A percentile compares a stretch with the other conserved stretches of the same genome.
phyloP scores from a whole-genome alignment of 768 basidiomycete species.

The Suillus bovinus region DNA sequence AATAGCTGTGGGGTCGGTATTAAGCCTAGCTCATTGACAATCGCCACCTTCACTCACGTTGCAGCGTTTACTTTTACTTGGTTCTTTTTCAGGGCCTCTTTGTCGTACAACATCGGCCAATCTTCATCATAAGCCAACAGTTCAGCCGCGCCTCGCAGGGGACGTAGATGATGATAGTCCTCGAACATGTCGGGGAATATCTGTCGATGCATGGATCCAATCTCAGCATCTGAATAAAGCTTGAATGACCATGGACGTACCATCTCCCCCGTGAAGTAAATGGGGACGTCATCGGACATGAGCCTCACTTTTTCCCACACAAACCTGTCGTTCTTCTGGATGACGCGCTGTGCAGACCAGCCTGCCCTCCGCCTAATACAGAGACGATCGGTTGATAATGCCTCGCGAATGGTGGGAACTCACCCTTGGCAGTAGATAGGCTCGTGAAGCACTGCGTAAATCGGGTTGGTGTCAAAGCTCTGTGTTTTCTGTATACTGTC shows the following conservation, averaged over 20 bases:
- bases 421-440: constrained; percentile 52
- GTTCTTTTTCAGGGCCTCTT: constrained; percentile 46
- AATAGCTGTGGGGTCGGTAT: constrained; percentile 25
- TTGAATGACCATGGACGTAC: constrained; percentile 23
- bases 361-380: constrained; percentile 38
- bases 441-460: constrained; percentile 54
- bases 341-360: constrained; percentile 47
- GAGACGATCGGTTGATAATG: not conserved
- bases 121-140: constrained; percentile 43
- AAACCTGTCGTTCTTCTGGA: constrained; percentile 40
- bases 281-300: constrained; percentile 34
- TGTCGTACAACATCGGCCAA: constrained; percentile 48
- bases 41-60: constrained; percentile 37
- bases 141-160: constrained; percentile 49
- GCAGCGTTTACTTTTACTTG: constrained; percentile 51
- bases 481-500: constrained; percentile 39
- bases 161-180: constrained; percentile 47
- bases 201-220: constrained; percentile 21
- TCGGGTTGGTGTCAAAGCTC: constrained; percentile 47
- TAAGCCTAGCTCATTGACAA: not conserved
- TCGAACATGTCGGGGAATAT: constrained; percentile 50
- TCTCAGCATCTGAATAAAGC: not conserved
- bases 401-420: constrained; percentile 3
- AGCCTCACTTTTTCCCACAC: constrained; percentile 43
- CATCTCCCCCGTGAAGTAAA: constrained; percentile 55